Base-by-base conservation (phyloP, 805 yeast species). In the Starmerella stigmatis region DNA sequence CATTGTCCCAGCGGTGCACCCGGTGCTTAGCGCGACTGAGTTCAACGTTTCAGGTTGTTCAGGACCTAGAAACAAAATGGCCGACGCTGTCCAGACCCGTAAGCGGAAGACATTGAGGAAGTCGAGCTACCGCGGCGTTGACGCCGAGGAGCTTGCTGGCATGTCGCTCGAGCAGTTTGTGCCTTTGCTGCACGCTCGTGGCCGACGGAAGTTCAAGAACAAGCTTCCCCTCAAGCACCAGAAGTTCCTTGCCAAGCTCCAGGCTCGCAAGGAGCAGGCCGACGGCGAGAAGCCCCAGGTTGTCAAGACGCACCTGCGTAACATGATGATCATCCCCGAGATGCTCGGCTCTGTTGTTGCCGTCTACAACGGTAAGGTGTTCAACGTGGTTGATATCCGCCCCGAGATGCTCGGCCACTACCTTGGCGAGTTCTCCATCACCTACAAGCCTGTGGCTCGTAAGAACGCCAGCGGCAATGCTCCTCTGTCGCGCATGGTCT, bases 341-440 rank as follows among this genome's bases (percentile, higher is more conserved):
- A 92, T 92, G 98, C 86, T 92, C 65, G 98, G 98, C 70, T 86
- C 96, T 55, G 94, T 89, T 60, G 80, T 92, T 63, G 96, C 96
- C 76, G 83, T 92, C 64, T 92, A 92, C 95, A 92, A 92, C 81
- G 99, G 99, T 77, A 92, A 92, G 79, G 85, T 77, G 64, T 92
- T 92, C 94, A 89, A 89, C 94, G 83, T 81, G 65, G 96, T 92
- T 72, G 99, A 92, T 74, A 76, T 92, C 75, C 86, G 77, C 73
- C 96, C 98, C 67, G 99, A 92, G 79, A 92, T 92, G 98, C 88
- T 89, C 70, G 97, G 98, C 71, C 96, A 89, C 83, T 92, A 92
- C 94, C 84, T 92, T 66, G 99, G 96, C 77, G 99, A 92, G 79
- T 92, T 92, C 86, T 89, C 98, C 67, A 92, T 92, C 75, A 78